Conservation (phyloP, 2,329 filamentous ascomycete genomes). For the Alternaria hordeiaustralica region DNA sequence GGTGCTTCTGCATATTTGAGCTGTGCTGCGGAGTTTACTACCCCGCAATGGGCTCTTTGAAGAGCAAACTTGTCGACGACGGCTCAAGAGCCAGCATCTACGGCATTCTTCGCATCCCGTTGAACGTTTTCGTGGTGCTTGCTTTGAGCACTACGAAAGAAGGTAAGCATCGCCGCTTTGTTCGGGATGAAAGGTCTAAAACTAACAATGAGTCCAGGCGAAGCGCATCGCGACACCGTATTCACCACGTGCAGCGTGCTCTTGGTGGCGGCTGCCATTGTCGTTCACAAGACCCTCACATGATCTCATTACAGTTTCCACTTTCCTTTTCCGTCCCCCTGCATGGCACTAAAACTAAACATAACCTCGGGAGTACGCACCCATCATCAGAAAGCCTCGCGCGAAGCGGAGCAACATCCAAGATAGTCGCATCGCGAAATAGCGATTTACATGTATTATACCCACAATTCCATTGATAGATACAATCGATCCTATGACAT, state of each 20-base stretch:
- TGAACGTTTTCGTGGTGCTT: conserved; percentile 56
- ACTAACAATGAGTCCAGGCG: conserved; percentile 27
- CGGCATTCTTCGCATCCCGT: conserved; percentile 63
- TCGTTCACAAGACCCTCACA: conserved; percentile 33
- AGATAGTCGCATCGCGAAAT: conserved; percentile 6
- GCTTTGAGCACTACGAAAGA: conserved; percentile 42
- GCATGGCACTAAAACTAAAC: not conserved
- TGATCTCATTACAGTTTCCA: conserved; percentile 6
- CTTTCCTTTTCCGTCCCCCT: not conserved
- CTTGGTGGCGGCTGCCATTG: conserved; percentile 34
- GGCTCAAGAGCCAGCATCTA: conserved; percentile 62
- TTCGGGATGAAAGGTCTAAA: not conserved
- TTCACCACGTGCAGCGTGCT: conserved; percentile 41
- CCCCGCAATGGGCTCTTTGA: conserved; percentile 63
- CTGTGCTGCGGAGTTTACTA: conserved; percentile 65
- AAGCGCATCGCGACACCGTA: conserved; percentile 39
- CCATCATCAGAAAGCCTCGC: not conserved
- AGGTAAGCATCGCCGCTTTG: conserved; percentile 23
- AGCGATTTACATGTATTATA: not conserved
- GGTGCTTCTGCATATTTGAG: conserved; percentile 65
- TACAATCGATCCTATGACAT: conserved; percentile 11
- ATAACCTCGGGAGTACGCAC: not conserved
- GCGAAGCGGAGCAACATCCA: not conserved
- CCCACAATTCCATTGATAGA: not conserved
- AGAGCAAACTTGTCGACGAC: conserved; percentile 63